Conservation (phyloP, 1,284 basidiomycete genomes). For the Xanthoconium separans region DNA sequence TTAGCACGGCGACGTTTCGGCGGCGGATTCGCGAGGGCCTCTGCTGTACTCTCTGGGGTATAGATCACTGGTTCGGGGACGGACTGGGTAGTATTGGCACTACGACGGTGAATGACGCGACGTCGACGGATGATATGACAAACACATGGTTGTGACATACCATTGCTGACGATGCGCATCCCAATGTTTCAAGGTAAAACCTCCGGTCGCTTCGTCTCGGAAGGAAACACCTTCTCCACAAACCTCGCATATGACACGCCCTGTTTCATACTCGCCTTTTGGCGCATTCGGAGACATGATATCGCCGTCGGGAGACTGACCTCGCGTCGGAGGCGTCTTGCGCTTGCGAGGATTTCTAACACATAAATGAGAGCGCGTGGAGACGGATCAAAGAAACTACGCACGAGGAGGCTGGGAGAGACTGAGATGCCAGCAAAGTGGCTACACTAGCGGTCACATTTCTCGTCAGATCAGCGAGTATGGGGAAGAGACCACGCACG, state of each 20-base stretch:
- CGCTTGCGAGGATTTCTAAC: constrained; percentile 41
- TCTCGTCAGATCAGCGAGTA: constrained; percentile 18
- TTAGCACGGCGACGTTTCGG: constrained; percentile 69
- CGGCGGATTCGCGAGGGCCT: constrained; percentile 43
- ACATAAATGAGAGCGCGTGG: constrained; percentile 13
- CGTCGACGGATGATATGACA: constrained; percentile 3
- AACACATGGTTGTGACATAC: constrained; percentile 37
- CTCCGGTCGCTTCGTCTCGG: constrained; percentile 57
- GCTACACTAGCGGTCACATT: constrained; percentile 13
- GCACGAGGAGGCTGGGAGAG: constrained; percentile 19
- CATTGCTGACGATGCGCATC: constrained; percentile 61
- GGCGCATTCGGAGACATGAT: constrained; percentile 21
- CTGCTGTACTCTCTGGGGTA: constrained; percentile 41
- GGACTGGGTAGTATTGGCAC: constrained; percentile 34
- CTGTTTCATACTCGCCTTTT: constrained; percentile 52
- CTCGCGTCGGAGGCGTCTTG: constrained; percentile 36
- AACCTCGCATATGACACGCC: constrained; percentile 60
- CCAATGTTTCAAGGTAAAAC: constrained; percentile 67
- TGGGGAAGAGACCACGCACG: constrained; percentile 17
- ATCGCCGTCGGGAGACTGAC: constrained; percentile 20
- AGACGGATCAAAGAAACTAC: constrained; percentile 22
- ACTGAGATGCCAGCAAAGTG: constrained; percentile 16
- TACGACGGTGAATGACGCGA: constrained; percentile 1
- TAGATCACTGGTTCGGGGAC: constrained; percentile 39
- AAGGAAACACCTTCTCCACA: constrained; percentile 62